Conservation (phyloP, 495 filamentous ascomycete genomes). For the Penicillium arizonense region DNA sequence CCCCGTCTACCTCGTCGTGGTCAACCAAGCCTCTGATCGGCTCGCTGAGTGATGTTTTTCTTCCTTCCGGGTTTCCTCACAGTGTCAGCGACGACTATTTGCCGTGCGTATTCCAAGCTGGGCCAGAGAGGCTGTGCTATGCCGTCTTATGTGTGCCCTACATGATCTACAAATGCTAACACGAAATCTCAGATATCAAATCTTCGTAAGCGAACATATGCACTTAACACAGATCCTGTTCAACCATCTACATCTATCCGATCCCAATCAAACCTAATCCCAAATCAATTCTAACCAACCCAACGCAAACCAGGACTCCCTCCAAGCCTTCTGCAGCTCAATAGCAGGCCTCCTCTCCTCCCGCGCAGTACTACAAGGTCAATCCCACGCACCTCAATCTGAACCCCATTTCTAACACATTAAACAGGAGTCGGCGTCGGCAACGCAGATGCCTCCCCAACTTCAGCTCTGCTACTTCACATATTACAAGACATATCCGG, state of each 20-base stretch:
- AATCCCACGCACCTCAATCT: conserved; percentile 2
- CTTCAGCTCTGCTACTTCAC: conserved; percentile 80
- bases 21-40: conserved; percentile 27
- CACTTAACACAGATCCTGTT: neutral
- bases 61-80: conserved; percentile 90
- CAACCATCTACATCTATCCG: neutral
- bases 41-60: conserved; percentile 57
- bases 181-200: conserved; percentile 60
- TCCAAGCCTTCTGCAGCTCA: conserved; percentile 93
- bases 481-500: conserved; percentile 84
- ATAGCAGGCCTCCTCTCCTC: conserved; percentile 87
- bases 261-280: neutral
- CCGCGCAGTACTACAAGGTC: conserved; percentile 85
- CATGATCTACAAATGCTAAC: conserved; percentile 5
- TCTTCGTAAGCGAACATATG: conserved; percentile 41
- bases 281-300: neutral
- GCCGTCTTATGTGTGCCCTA: neutral
- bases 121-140: neutral
- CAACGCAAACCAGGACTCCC: conserved; percentile 65
- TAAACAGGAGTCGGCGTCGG: conserved; percentile 79
- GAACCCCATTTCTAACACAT: conserved; percentile 4
- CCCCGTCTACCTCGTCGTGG: conserved; percentile 25
- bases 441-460: conserved; percentile 80
- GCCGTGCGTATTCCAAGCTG: conserved; percentile 49
- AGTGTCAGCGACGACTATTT: conserved; percentile 90